Base-by-base conservation (phyloP, 1,139 yeast genomes). In the Yamadazyma sp. region DNA sequence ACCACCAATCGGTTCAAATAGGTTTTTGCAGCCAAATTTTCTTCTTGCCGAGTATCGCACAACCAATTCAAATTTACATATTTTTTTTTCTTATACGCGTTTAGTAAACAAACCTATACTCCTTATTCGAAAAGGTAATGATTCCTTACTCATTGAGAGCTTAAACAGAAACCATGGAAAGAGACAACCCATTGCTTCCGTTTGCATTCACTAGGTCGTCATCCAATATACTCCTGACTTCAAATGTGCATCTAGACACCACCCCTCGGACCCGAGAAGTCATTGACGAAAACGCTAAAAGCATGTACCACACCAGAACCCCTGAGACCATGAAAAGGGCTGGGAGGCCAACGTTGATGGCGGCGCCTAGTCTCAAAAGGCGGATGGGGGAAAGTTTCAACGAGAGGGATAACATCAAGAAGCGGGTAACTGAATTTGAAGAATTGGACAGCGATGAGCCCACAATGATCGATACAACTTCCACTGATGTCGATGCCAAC, bases 381-480 rank as follows among this genome's bases (percentile, higher is more conserved):
- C 66, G 69, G 40, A 64, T 67, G 71, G 76, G 76, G 0, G 74
- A 60, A 26, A 67, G 74, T 51, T 72, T 72, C 48, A 69, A 69
- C 38, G 76, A 72, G 39, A 69, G 69, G 38, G 75, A 69, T 48
- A 69, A 72, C 41, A 48, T 69, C 18, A 72, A 72, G 41, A 55
- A 74, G 44, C 51, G 68, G 33, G 73, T 59, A 11, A 45, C 53
- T 26, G 59, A 47, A 1, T 44, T 44, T 31, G 54, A 47, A 31
- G 50, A 39, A 7, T 12, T 37, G 7, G 40, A 41, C 16, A 48
- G 51, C 37, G 54, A 48, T 28, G 53, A 47, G 11, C 53, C 53
- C 2, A 48, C 50, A 11, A 46, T 43, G 47, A 45, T 45, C 5
- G 51, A 49, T 36, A 43, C 46, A n/a, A 42, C 46, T 4, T 37